Evolutionary conservation across 768 basidiomycete species (phyloP), one percentile per base, ranked within the genome.

Genomic region (Austroboletus eburneus): DNA sequence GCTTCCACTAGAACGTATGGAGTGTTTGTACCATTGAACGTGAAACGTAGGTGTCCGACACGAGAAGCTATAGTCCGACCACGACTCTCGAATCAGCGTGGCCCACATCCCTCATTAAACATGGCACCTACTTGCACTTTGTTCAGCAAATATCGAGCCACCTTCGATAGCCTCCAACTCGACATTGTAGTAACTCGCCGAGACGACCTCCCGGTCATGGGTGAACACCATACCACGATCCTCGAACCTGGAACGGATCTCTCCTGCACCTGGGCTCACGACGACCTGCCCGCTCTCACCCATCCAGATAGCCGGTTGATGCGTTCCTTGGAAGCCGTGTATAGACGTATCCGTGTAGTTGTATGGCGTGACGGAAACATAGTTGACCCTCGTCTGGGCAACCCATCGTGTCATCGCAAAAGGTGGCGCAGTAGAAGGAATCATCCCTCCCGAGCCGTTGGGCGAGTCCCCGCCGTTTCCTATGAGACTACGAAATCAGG

Each of bases 231-330:
- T 68, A 1, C 81, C 82, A 9, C 85, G 72, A 37, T 77, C 65
- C 35, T 81, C 79, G 49, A 88, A 85, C 5, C 69, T 69, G 9
- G 74, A 67, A 33, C 73, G 72, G 1, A 87, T 68, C 4, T 58
- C 46, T 16, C 76, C 75, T 8, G 64, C 62, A 6, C 85, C 85
- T 10, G 86, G 84, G 23, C 74, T 72, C 21, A 88, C 69, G 5
- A 77, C 71, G 3, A 81, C 76, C 39, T 78, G 77, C 0, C 77
- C 86, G 51, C 80, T 85, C 55, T 87, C 86, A 3, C 84, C 88
- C 87, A 91, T 91, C 88, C 87, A 91, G 30, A 91, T 90, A 1
- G 89, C 89, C 10, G 88, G 87, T 54, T 89, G 89, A 44, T 87
- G 80, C 4, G 88, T 90, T 5, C 78, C 87, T 39, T 85, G 78